phyloP scores from a whole-genome alignment of 495 filamentous ascomycete genomes.

The Margaritispora aquatica region DNA sequence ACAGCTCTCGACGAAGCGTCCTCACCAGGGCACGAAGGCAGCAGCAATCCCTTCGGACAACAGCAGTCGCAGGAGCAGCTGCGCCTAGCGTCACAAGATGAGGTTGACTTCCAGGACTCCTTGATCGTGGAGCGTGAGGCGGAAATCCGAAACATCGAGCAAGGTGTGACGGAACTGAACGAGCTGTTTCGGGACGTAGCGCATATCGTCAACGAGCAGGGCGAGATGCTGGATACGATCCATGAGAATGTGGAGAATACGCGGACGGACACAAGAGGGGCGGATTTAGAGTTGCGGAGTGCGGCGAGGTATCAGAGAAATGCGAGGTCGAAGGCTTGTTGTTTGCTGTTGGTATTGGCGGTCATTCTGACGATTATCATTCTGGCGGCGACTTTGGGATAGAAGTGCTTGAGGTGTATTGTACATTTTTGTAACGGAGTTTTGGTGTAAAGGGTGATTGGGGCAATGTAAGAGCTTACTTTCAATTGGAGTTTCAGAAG shows the following conservation, averaged over 20 bases:
- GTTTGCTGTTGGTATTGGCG: slow-evolving; percentile 82
- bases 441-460: neutral
- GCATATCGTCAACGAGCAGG: slow-evolving; percentile 92
- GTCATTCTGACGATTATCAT: slow-evolving; percentile 85
- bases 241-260: slow-evolving; percentile 79
- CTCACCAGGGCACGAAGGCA: slow-evolving; percentile 28
- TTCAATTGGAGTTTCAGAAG: no score
- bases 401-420: slow-evolving; percentile 5
- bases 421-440: neutral
- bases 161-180: slow-evolving; percentile 89
- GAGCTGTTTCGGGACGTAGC: slow-evolving; percentile 96
- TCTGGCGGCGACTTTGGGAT: slow-evolving; percentile 72
- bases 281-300: slow-evolving; percentile 73
- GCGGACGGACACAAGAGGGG: slow-evolving; percentile 70
- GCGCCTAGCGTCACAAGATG: slow-evolving; percentile 82
- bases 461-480: no score
- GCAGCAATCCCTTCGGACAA: slow-evolving; percentile 27
- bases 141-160: slow-evolving; percentile 96
- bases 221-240: slow-evolving; percentile 83
- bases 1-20: slow-evolving; percentile 55
- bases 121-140: slow-evolving; percentile 92
- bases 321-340: slow-evolving; percentile 86
- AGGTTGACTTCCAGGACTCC: slow-evolving; percentile 96
- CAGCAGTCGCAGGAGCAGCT: slow-evolving; percentile 71
- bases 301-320: slow-evolving; percentile 90